These are phyloP conservation scores for Globisporangium acanthophoron DNA, from an alignment of 352 stramenopile genomes.

Conservation along the genomic window DNA sequence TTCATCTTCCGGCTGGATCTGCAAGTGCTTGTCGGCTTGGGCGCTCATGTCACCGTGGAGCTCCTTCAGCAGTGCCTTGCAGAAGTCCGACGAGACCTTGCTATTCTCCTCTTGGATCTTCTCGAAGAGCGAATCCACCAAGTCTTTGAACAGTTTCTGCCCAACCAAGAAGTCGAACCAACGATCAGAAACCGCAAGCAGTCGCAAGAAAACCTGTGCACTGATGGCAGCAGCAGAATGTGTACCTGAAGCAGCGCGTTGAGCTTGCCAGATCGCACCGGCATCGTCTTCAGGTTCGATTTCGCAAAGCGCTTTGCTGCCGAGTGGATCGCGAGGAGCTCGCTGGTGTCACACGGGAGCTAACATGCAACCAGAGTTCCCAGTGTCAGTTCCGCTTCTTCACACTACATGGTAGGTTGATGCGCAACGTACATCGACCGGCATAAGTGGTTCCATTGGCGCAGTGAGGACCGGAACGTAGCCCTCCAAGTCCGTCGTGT, in stretches of 20 bases:
- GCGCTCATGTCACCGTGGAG: slow-evolving; percentile 56
- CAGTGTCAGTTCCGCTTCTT: neutral
- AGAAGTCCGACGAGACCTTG: slow-evolving; percentile 51
- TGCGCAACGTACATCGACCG: slow-evolving; percentile 30
- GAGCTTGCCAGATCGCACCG: slow-evolving; percentile 58
- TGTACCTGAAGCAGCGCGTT: slow-evolving; percentile 51
- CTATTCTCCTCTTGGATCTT: slow-evolving; percentile 77
- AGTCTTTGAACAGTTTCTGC: slow-evolving; percentile 78
- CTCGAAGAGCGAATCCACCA: slow-evolving; percentile 57
- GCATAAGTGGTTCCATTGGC: slow-evolving; percentile 17
- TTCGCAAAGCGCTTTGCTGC: slow-evolving; percentile 49
- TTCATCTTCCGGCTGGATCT: slow-evolving; percentile 34
- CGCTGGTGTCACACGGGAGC: slow-evolving; percentile 55
- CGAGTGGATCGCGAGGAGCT: slow-evolving; percentile 43
- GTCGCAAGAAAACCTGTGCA: neutral
- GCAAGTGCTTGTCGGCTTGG: slow-evolving; percentile 50
- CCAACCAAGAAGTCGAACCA: neutral
- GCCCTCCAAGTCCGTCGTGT: slow-evolving; percentile 58
- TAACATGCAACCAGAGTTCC: slow-evolving; percentile 12
- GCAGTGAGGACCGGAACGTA: slow-evolving; percentile 40
- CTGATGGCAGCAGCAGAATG: neutral
- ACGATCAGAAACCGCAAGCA: neutral
- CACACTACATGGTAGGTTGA: neutral
- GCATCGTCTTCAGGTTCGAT: slow-evolving; percentile 52
- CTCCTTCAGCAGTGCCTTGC: slow-evolving; percentile 44